Conservation (phyloP, 306 rosid genomes). For the Acacia confusa region DNA sequence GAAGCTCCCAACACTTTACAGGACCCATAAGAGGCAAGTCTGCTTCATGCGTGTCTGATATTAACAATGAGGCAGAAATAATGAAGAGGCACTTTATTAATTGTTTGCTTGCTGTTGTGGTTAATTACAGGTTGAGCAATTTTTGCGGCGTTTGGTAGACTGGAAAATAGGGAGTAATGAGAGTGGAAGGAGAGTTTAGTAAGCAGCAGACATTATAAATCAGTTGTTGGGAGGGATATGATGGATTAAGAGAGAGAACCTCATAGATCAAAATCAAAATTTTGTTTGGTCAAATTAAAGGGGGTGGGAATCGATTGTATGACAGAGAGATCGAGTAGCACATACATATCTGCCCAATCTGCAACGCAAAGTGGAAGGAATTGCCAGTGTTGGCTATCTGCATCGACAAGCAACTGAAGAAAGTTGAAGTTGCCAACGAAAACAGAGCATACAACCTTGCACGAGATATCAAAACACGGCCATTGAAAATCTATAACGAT, state of each 20-base stretch:
- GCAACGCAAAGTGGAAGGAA: conserved; percentile 79
- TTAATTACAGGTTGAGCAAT: conserved; percentile 64
- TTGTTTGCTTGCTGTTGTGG: background rate
- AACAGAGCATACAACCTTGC: conserved; percentile 32
- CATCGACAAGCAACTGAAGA: conserved; percentile 25
- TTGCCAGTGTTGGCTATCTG: conserved; percentile 61
- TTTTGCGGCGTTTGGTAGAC: conserved; percentile 71
- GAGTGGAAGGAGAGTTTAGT: conserved; percentile 10
- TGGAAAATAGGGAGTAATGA: conserved; percentile 48
- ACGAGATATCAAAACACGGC: conserved; percentile 49
- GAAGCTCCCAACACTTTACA: conserved; percentile 75
- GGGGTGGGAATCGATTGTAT: conserved; percentile 25
- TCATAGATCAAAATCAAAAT: conserved; percentile 13
- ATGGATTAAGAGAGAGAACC: conserved; percentile 10
- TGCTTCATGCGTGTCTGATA: background rate
- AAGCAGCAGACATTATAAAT: conserved; percentile 20
- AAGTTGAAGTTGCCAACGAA: background rate
- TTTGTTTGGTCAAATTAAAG: conserved; percentile 29
- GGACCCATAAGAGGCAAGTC: conserved; percentile 81
- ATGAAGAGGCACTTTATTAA: background rate
- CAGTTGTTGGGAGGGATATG: background rate
- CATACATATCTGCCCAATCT: conserved; percentile 67
- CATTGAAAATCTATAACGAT: conserved; percentile 68
- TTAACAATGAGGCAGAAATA: too few relatives aligned
- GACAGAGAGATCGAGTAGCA: conserved; percentile 41